phyloP scores from a whole-genome alignment of 257 asterid genomes.

The Gentiana straminea region DNA sequence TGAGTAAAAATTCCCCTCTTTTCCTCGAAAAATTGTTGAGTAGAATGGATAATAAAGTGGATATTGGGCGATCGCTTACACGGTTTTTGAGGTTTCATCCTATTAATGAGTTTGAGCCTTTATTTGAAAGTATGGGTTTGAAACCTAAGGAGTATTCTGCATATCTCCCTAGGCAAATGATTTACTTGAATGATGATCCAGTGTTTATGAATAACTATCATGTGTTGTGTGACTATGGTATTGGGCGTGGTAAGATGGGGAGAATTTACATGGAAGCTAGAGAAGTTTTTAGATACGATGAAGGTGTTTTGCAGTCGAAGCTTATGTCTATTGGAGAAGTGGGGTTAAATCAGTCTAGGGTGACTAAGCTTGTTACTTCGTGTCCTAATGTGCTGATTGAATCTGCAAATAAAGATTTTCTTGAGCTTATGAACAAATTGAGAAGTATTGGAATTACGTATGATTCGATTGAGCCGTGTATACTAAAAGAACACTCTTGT shows the following conservation, averaged over 20 bases:
- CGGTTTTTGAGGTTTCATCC: conserved; percentile 76
- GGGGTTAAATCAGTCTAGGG: conserved; percentile 41
- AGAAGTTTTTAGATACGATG: conserved; percentile 38
- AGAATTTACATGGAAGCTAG: conserved; percentile 42
- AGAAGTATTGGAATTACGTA: conserved; percentile 27
- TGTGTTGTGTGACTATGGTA: conserved; percentile 53
- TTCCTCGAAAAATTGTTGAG: conserved; percentile 39
- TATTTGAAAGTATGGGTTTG: conserved; percentile 74
- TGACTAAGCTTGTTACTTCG: conserved; percentile 41
- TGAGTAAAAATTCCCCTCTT: conserved; percentile 54
- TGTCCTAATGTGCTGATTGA: conserved; percentile 48
- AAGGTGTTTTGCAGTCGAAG: conserved; percentile 34
- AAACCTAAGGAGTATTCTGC: conserved; percentile 32
- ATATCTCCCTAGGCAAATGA: conserved; percentile 47
- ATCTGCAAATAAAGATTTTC: conserved; percentile 18
- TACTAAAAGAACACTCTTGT: conserved; percentile 25
- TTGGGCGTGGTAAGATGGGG: conserved; percentile 44
- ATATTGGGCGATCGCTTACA: conserved; percentile 30
- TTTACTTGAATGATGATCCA: conserved; percentile 57
- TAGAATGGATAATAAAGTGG: conserved; percentile 24
- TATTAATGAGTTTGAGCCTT: conserved; percentile 79
- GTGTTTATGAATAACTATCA: conserved; percentile 50
- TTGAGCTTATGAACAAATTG: conserved; percentile 29
- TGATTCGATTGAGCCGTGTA: conserved; percentile 38
- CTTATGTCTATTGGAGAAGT: conserved; percentile 30